phyloP scores from a whole-genome alignment of 2,329 filamentous ascomycete genomes.

The Aspergillus tamarii region DNA sequence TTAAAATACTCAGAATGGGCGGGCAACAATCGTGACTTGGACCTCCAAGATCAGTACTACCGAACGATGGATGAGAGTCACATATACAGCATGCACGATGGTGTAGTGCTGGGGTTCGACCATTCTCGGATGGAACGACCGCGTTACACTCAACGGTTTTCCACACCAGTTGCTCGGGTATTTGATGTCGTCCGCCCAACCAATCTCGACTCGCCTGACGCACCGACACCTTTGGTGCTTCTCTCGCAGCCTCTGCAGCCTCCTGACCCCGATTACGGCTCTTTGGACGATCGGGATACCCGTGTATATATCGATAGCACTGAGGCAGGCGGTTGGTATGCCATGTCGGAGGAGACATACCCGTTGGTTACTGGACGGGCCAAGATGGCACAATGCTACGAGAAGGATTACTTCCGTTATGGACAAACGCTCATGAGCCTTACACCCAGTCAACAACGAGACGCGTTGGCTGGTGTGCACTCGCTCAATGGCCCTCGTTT shows the following conservation, averaged over 20 bases:
- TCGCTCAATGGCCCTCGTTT: slow-evolving; percentile 56
- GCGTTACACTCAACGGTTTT: slow-evolving; percentile 70
- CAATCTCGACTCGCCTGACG: slow-evolving; percentile 65
- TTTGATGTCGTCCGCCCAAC: slow-evolving; percentile 83
- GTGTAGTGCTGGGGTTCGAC: slow-evolving; percentile 79
- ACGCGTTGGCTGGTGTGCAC: slow-evolving; percentile 73
- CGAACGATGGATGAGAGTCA: slow-evolving; percentile 83
- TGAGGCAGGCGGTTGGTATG: slow-evolving; percentile 87
- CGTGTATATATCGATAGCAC: slow-evolving; percentile 87
- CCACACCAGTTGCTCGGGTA: slow-evolving; percentile 79
- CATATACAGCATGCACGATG: slow-evolving; percentile 84
- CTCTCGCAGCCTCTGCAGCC: slow-evolving; percentile 82
- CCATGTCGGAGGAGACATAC: slow-evolving; percentile 83
- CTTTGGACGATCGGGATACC: slow-evolving; percentile 57
- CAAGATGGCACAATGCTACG: slow-evolving; percentile 60
- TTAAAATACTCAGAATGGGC: slow-evolving; percentile 94
- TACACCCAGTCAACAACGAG: slow-evolving; percentile 54
- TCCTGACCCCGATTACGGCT: slow-evolving; percentile 45
- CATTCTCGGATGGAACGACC: slow-evolving; percentile 60
- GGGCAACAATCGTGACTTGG: slow-evolving; percentile 86
- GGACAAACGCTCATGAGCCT: slow-evolving; percentile 44
- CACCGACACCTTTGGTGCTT: slow-evolving; percentile 71
- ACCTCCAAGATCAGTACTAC: slow-evolving; percentile 81
- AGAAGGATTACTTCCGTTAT: slow-evolving; percentile 50
- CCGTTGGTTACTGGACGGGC: slow-evolving; percentile 79